Evolutionary conservation across 1,284 basidiomycete species (phyloP), one percentile per base, ranked within the genome.

Genomic region (Exsudoporus floridanus): DNA sequence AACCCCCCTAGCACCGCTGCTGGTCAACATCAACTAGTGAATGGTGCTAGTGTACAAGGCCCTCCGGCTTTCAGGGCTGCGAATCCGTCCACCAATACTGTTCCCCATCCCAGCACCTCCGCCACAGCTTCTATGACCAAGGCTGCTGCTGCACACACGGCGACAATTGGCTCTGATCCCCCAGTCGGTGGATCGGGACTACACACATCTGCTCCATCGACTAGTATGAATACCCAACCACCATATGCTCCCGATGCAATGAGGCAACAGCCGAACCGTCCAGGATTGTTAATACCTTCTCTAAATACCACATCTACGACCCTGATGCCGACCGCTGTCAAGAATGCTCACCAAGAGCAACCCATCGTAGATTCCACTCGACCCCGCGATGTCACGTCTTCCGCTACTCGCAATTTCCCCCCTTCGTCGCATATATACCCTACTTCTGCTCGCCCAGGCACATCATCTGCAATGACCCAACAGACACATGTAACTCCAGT

Each of bases 351-450:
- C 37, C 55, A 65, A 34, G 66, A 72, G 37, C 60, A 55, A 48
- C 23, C 47, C 6, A 31, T 38, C 13, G 21, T 52, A 52, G 66
- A 72, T 41, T 47, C 63, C 25, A 50, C 47, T 8, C 60, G 63
- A 42, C 25, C 49, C 46, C 70, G 70, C 31, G 66, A 68, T 45
- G 42, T 38, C 5, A 33, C 33, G 13, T 44, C 63, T 16, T 50
- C 55, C 9, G 30, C 54, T 21, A 39, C 53, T 36, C 66, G 69
- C 46, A 56, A 63, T 19, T 35, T 42, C 47, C 44, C 54, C 21
- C 52, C 62, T 43, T 55, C 61, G 25, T 63, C 64, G 18, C 56
- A 70, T 47, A 30, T 52, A 60, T 55, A 69, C 49, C 55, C 64
- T 48, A 41, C 52, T 9, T 50, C 57, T 7, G 9, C 60, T 51